Evolutionary conservation across 176 grass and related monocot genomes (phyloP), one percentile per base, ranked within the genome.

Genomic region (Rhynchospora breviuscula): DNA sequence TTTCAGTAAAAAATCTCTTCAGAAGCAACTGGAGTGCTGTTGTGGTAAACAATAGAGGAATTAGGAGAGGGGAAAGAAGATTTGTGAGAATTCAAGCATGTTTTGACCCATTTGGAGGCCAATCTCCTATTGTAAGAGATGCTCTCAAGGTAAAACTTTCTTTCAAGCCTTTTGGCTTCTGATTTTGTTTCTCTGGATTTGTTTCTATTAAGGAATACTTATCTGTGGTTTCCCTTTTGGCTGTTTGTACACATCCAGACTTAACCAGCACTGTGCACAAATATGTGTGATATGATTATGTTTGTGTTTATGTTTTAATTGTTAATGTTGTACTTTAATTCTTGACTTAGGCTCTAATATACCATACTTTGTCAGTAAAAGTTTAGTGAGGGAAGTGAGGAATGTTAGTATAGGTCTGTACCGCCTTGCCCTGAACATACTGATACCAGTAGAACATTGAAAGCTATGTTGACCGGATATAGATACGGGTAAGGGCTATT

Each of bases 31-130:
- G 5, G 12, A 51, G 33, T 69, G 51, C n/a, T n/a, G 2, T 86
- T 54, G 44, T 59, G 3, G 29, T 48, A 31, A 72, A 33, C 15
- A 71, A 10, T 60, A n/a, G 53, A 54, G 29, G 59, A 68, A 74
- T 48, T 58, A 40, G 83, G 67, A 79, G 81, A 8, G 49, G 59
- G 23, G 58, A 35, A 65, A 63, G 17, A 60, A 49, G 31, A 8
- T 40, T 22, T n/a, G 87, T 71, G 35, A 8, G 8, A 45, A 46
- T 86, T 18, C 89, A 81, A 67, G 89, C 90, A 7, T 99, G 79
- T 87, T 90, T 94, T 75, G 87, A 91, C 59, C 96, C 96, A 63
- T 85, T 95, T 8, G 93, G 85, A 15, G 96, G 89, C 53, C 84
- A 97, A 79, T 77, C 73, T 9, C 96, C 89, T 63, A 92, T 95